Evolutionary conservation across 345 rosid genomes (phyloP).

Genomic region (Erysimum cheiranthoides): DNA sequence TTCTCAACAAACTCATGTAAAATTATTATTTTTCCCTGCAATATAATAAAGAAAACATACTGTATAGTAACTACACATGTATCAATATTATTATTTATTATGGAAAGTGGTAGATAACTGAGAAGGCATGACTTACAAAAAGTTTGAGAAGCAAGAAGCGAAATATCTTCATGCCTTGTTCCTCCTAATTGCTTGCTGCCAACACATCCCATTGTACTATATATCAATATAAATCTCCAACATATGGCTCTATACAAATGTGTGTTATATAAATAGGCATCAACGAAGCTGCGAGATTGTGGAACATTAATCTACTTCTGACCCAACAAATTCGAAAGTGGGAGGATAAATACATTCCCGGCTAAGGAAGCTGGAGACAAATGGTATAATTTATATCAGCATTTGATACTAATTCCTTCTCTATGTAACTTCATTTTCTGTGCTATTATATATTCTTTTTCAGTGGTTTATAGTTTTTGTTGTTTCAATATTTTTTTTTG

Average conservation of each 20-base stretch:
- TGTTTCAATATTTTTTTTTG: not conserved
- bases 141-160: slow-evolving; percentile 39
- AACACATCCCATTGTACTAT: slow-evolving; percentile 35
- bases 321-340: slow-evolving; percentile 25
- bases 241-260: not conserved
- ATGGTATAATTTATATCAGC: slow-evolving; percentile 18
- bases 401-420: slow-evolving; percentile 24
- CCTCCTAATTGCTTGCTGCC: slow-evolving; percentile 21
- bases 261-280: slow-evolving; percentile 5
- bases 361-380: slow-evolving; percentile 22
- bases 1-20: not conserved
- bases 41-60: not conserved
- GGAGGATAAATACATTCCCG: not conserved
- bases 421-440: not conserved
- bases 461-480: slow-evolving; percentile 8
- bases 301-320: slow-evolving; percentile 16
- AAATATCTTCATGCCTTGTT: slow-evolving; percentile 25
- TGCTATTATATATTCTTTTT: slow-evolving; percentile 14
- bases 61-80: not conserved
- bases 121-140: slow-evolving; percentile 31
- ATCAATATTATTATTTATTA: not conserved
- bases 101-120: not conserved
- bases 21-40: not conserved
- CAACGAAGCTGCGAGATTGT: slow-evolving; percentile 14
- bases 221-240: not conserved